Base-by-base conservation (phyloP, 2,329 filamentous ascomycete genomes). In the Cucurbitaria berberidis region DNA sequence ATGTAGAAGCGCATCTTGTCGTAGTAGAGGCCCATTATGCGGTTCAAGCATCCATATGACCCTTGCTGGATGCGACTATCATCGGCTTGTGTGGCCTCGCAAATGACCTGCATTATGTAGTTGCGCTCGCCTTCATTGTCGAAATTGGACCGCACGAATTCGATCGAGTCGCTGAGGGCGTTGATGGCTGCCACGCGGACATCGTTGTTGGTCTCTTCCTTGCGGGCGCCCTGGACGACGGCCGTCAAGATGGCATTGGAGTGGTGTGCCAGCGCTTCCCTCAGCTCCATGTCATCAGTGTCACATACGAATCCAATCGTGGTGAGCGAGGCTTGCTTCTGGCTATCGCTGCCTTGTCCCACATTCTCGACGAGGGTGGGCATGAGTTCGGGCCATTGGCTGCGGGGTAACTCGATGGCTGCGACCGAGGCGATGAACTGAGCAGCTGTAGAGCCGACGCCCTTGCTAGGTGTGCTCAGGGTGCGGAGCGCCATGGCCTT, bases 1-100 rank as follows among this genome's bases (percentile, higher is more conserved):
- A 99, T 99, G 82, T 99, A 99, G 80, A 97, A 99, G 70, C 93
- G 89, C 95, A 99, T 99, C 81, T 97, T 96, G 71, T 99, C 95
- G 77, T 99, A 99, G 83, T 99, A 99, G 60, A 97, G 85, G 56
- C 85, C 90, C 95, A 99, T 99, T 77, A 99, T 98, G 70, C 95
- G 88, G 84, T 99, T 99, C 65, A 99, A 81, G 76, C 95, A 98
- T 68, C 95, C 95, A 75, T 97, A 99, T 38, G 95, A 91, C 57
- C 92, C 93, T 75, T 96, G 91, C 78, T 98, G 93, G 76, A 99
- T 96, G 73, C 92, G 86, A 53, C 85, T 86, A 76, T 99, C 95
- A 1, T 89, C 84, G 66, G 93, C 92, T 80, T 99, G 95, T 49
- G 95, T 99, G 67, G 95, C 95, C 82, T 99, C 95, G 80, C 95